Percentiles rank a stretch among this genome's conserved stretches.
Evolutionary conservation across 2,329 filamentous ascomycete genomes (phyloP).

Genomic region (Sordariomycetes sp.): DNA sequence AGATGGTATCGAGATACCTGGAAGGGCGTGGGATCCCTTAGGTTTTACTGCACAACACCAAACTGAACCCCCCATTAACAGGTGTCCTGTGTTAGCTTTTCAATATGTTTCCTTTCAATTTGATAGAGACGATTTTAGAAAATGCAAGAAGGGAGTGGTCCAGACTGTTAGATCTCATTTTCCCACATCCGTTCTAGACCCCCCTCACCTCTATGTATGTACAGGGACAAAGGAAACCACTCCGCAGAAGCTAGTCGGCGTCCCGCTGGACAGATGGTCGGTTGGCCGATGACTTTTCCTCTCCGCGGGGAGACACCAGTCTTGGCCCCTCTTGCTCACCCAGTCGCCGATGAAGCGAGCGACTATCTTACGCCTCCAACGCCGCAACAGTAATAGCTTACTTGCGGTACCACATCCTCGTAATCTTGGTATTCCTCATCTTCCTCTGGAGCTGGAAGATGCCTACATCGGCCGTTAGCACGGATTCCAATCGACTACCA

Average conservation of each 20-base stretch:
- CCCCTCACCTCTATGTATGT: background rate
- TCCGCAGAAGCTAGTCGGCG: background rate
- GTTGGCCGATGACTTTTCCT: background rate
- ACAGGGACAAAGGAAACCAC: background rate
- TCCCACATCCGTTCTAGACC: background rate
- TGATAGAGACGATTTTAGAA: too few species aligned
- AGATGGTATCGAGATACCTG: too few species aligned
- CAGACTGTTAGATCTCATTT: background rate
- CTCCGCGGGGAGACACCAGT: background rate
- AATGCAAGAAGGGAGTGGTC: background rate
- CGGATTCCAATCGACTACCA: background rate
- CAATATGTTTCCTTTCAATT: too few species aligned
- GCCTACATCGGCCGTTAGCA: constrained; percentile 1
- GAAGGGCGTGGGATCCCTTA: too few species aligned
- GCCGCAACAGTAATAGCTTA: constrained; percentile 14
- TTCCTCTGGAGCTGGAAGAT: constrained; percentile 70
- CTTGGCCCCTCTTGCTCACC: background rate
- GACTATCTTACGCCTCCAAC: background rate
- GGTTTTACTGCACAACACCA: too few species aligned
- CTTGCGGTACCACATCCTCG: constrained; percentile 45
- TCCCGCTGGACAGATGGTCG: background rate
- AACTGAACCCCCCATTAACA: too few species aligned
- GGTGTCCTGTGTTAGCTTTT: too few species aligned
- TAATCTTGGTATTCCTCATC: constrained; percentile 49
- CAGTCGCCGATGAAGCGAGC: background rate